A percentile compares a stretch with the other conserved stretches of the same genome.
These are phyloP conservation scores for Paraphoma chrysanthemicola DNA, from an alignment of 2,329 filamentous ascomycete genomes.

Conservation along the genomic window DNA sequence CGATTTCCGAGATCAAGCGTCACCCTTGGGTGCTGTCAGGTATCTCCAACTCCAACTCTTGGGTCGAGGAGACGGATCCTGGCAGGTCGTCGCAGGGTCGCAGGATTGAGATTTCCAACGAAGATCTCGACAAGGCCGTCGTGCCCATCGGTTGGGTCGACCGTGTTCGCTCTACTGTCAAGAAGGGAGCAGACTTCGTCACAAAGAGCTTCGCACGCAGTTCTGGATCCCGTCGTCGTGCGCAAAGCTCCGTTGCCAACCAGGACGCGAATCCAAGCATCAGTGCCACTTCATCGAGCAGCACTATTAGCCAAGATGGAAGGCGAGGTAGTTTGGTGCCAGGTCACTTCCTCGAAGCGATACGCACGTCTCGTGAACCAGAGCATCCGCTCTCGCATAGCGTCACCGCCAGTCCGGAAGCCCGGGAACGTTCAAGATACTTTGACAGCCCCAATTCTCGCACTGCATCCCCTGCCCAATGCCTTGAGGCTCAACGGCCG, in stretches of 20 bases:
- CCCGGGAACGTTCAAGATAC: conserved; percentile 43
- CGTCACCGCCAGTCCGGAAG: conserved; percentile 72
- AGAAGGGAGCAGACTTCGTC: conserved; percentile 37
- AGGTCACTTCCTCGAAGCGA: conserved; percentile 63
- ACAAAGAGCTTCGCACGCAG: conserved; percentile 37
- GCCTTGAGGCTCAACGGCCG: conserved; percentile 33
- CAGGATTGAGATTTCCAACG: conserved; percentile 89
- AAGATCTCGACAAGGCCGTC: conserved; percentile 90
- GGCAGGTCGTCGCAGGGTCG: conserved; percentile 77
- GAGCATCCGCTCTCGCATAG: conserved; percentile 81
- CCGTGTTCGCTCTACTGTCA: conserved; percentile 78
- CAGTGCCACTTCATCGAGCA: conserved; percentile 60
- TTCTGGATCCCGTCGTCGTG: conserved; percentile 60
- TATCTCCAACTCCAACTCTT: conserved; percentile 74
- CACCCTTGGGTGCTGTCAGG: conserved; percentile 90
- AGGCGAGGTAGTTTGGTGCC: conserved; percentile 65
- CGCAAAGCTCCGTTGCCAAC: conserved; percentile 60
- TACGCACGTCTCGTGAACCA: conserved; percentile 58
- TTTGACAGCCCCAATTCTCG: conserved; percentile 48
- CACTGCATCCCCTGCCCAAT: conserved; percentile 49
- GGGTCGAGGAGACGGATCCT: conserved; percentile 96
- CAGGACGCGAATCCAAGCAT: conserved; percentile 63
- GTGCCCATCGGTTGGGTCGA: conserved; percentile 88
- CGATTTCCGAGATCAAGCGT: conserved; percentile 88
- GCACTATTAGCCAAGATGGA: conserved; percentile 62